Evolutionary conservation across 1,139 yeast species (phyloP).

Genomic region (Wickerhamiella pararugosa): DNA sequence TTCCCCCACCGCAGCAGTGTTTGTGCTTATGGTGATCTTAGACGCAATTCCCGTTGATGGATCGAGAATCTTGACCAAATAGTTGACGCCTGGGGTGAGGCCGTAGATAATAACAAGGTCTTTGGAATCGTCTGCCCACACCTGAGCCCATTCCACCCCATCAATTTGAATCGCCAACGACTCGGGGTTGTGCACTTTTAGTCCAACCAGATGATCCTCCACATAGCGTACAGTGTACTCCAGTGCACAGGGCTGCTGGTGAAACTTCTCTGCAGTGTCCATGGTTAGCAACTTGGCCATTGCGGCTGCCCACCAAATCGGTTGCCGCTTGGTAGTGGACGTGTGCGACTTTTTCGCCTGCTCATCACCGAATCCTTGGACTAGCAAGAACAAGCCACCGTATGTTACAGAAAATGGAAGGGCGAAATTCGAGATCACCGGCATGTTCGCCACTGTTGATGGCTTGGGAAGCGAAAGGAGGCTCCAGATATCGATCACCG

Average conservation of each 20-base stretch:
- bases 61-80: constrained; percentile 21
- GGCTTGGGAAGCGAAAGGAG: too few relatives aligned
- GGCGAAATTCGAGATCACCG: too few relatives aligned
- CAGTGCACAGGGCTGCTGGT: not conserved
- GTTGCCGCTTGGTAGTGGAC: too few relatives aligned
- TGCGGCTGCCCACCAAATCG: too few relatives aligned
- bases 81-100: constrained; percentile 23
- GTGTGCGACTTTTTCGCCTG: too few relatives aligned
- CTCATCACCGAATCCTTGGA: too few relatives aligned
- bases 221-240: constrained; percentile 4
- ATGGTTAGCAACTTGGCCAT: too few relatives aligned
- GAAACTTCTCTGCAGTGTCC: not conserved
- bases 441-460: too few relatives aligned
- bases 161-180: constrained; percentile 7
- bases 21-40: constrained; percentile 10
- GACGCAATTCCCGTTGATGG: constrained; percentile 5
- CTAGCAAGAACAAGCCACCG: too few relatives aligned
- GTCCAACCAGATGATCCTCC: constrained; percentile 5
- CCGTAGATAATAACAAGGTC: constrained; percentile 22
- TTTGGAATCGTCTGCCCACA: constrained; percentile 5
- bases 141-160: constrained; percentile 12
- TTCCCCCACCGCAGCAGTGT: constrained; percentile 7
- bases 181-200: not conserved
- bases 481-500: too few relatives aligned
- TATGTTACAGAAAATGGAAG: too few relatives aligned